phyloP scores from a whole-genome alignment of 192 early-diverging fungal species.

The Gonapodya prolifera region DNA sequence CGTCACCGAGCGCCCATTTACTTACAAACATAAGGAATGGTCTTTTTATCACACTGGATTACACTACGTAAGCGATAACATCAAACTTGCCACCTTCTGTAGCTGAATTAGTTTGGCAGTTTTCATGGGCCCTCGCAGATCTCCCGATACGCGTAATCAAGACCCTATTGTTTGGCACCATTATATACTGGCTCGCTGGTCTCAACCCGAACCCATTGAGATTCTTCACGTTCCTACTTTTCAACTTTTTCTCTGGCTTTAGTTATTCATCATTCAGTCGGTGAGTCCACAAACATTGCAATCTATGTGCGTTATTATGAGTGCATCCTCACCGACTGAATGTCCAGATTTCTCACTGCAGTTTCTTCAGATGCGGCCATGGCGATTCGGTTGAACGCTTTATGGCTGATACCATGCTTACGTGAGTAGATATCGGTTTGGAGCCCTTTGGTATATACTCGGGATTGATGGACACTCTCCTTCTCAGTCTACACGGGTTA shows the following conservation, averaged over 20 bases:
- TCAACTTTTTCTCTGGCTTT: not conserved
- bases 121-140: not conserved
- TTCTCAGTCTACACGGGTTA: slow-evolving; percentile 43
- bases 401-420: not conserved
- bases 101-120: too few species aligned
- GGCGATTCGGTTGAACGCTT: not conserved
- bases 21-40: slow-evolving; percentile 17
- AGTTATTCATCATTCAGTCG: not conserved
- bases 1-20: not conserved
- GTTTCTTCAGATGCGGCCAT: not conserved
- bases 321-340: slow-evolving; percentile 27
- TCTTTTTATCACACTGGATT: slow-evolving; percentile 4
- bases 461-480: slow-evolving; percentile 19
- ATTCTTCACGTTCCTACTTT: not conserved
- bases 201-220: not conserved
- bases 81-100: too few species aligned
- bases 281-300: too few species aligned
- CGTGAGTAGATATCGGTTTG: not conserved
- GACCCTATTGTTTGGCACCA: not conserved
- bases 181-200: not conserved
- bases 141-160: not conserved
- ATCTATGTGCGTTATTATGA: too few species aligned
- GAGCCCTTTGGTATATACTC: not conserved
- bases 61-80: not conserved
- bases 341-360: slow-evolving; percentile 6